These are phyloP conservation scores for Colletotrichum sp. DNA, from an alignment of 2,329 filamentous ascomycete species.

Conservation along the genomic window DNA sequence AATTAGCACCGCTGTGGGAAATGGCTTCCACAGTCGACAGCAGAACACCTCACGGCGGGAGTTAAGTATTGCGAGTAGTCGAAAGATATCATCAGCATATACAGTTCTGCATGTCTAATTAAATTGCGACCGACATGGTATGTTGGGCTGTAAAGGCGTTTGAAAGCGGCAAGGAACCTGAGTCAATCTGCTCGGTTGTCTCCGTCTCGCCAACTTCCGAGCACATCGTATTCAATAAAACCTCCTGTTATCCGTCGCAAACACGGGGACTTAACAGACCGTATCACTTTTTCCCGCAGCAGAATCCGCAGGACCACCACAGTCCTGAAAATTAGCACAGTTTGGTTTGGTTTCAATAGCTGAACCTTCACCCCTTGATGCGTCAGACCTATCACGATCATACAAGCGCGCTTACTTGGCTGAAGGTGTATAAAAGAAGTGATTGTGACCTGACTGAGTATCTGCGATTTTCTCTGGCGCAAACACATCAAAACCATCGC, in stretches of 20 bases:
- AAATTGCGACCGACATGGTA: not conserved
- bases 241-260: accelerated
- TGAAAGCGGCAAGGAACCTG: not conserved
- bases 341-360: not conserved
- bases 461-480: accelerated
- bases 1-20: accelerated
- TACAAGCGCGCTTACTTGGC: not conserved
- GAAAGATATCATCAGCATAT: not conserved
- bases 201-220: not conserved
- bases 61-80: accelerated
- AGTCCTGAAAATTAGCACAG: not conserved
- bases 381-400: not conserved
- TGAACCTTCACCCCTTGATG: not conserved
- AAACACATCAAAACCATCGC: not conserved
- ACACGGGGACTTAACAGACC: not conserved
- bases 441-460: not conserved
- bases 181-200: not conserved
- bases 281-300: not conserved
- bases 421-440: not conserved
- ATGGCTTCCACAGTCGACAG: not conserved
- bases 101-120: accelerated
- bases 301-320: accelerated
- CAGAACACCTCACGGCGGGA: not conserved
- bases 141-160: not conserved
- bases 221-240: not conserved